phyloP scores from a whole-genome alignment of 148 eudicot species.

The Rhododendron kiyosumense region DNA sequence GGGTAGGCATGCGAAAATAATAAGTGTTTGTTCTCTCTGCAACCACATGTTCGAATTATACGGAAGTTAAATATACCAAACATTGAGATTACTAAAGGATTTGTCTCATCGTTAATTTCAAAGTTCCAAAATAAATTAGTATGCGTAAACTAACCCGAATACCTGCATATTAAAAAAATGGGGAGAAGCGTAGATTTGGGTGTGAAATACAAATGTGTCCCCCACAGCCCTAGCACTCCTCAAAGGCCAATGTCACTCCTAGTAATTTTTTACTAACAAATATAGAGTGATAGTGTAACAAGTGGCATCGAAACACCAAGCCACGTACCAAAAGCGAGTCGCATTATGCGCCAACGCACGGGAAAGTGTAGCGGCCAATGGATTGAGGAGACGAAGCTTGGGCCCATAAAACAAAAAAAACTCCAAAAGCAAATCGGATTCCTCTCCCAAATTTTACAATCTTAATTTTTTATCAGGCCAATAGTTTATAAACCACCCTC shows the following conservation, averaged over 20 bases:
- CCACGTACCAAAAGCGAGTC: background rate
- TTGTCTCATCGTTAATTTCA: background rate
- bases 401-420: background rate
- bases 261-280: too few species aligned
- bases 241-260: background rate
- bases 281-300: background rate
- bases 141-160: too few species aligned
- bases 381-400: background rate
- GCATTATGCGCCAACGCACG: background rate
- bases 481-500: background rate
- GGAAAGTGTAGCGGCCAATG: background rate
- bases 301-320: background rate
- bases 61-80: too few species aligned
- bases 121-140: background rate
- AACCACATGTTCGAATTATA: background rate
- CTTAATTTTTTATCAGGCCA: background rate
- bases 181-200: background rate
- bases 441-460: background rate
- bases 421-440: background rate
- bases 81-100: rapidly evolving
- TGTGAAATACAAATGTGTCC: background rate
- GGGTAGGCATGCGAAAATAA: too few species aligned
- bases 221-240: background rate
- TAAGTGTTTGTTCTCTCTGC: too few species aligned
- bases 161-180: background rate